Base-by-base conservation (phyloP, 805 yeast species). In the Kuraishia cidri region DNA sequence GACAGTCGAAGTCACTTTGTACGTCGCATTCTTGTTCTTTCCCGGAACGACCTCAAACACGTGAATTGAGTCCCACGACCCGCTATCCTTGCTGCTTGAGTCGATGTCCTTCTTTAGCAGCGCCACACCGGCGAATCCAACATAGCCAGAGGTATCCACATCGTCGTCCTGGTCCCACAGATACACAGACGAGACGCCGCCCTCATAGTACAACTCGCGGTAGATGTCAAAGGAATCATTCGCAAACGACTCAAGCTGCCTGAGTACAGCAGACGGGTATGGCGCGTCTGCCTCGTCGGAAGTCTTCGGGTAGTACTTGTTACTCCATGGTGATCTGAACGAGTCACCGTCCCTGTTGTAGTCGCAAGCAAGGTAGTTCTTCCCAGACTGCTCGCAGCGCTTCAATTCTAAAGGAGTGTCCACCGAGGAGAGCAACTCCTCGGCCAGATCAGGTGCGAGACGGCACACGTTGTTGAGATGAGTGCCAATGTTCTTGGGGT, bases 321-420 rank as follows among this genome's bases (percentile, higher is more conserved):
- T 86, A 14, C 85, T 69, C 86, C 90, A 87, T 5, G 97, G 98
- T 0, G 95, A 83, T 45, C 97, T 69, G 58, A 71, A 83, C 14
- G 88, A 78, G 56, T 90, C 97, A 6, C 94, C 88, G 50, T 90
- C 98, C 44, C 98, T 70, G 57, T 90, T 90, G 54, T 90, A 90
- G 54, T 90, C 98, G 58, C 97, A 90, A 33, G 88, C 73, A 36
- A 90, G 66, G 52, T 67, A 90, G 37, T 69, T 71, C 56, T 81
- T 81, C 8, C 83, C 83, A 10, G 73, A 51, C 18, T 58, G 56
- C 7, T 48, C 44, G 50, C 87, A 80, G 24, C 60, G 58, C 30
- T 60, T 48, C 27, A 72, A 60, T 25, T 62, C 58, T 44, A 90
- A 64, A 17, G 97, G 97, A 32, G 80, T 78, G 57, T 90, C 98